These are phyloP conservation scores for Thermomucor indicae-seudaticae DNA, from an alignment of 371 early-diverging fungal genomes.

Conservation along the genomic window DNA sequence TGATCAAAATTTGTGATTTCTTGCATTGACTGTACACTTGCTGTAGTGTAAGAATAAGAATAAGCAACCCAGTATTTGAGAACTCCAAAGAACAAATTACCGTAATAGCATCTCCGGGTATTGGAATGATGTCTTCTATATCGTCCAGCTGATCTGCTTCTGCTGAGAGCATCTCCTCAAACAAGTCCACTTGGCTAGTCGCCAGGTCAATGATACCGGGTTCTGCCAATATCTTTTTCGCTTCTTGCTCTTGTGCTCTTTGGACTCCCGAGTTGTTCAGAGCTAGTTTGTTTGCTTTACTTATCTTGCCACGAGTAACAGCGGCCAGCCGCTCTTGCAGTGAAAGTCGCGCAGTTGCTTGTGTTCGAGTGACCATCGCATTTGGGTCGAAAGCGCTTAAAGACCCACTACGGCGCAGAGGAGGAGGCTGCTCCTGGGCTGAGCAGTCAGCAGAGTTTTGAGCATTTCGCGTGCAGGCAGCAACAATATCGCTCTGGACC, in stretches of 20 bases:
- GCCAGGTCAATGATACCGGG: conserved; percentile 5
- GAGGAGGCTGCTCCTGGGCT: conserved; percentile 13
- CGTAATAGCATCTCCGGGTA: conserved; percentile 15
- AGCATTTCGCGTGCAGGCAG: conserved; percentile 66
- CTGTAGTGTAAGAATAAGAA: conserved; percentile 9
- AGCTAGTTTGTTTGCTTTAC: neutral
- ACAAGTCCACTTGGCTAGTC: conserved; percentile 7
- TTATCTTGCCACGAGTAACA: conserved; percentile 23
- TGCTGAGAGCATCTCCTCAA: conserved; percentile 18
- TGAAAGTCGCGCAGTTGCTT: conserved; percentile 36
- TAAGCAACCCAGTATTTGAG: neutral
- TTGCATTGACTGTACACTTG: conserved; percentile 39
- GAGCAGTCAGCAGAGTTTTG: conserved; percentile 28
- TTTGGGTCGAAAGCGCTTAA: conserved; percentile 21
- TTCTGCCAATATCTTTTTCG: neutral
- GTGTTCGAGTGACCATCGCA: conserved; percentile 27
- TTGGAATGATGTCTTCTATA: conserved; percentile 8
- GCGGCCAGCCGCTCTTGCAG: conserved; percentile 43
- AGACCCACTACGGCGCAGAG: conserved; percentile 18
- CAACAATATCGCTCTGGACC: conserved; percentile 64
- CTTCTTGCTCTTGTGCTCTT: neutral
- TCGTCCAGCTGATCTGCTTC: conserved; percentile 10
- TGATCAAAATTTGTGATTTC: conserved; percentile 24
- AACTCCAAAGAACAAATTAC: conserved; percentile 8
- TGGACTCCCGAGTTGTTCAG: conserved; percentile 2